These are phyloP conservation scores for Dothideomycetidae sp. DNA, from an alignment of 2,329 filamentous ascomycete species.

Conservation along the genomic window DNA sequence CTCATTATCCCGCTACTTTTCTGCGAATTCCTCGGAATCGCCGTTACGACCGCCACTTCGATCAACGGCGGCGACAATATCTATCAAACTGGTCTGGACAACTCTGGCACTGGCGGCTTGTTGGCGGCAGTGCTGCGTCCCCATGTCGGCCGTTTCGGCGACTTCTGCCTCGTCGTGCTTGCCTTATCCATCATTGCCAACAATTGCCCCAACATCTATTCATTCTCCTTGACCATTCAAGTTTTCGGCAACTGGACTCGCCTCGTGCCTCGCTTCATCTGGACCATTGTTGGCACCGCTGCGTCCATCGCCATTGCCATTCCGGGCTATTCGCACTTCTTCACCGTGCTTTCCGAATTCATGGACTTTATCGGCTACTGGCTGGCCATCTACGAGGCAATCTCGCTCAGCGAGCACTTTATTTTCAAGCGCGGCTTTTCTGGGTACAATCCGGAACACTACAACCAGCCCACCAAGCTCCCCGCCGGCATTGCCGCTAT, in stretches of 20 bases:
- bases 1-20: constrained; percentile 59
- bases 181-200: constrained; percentile 32
- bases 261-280: constrained; percentile 52
- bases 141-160: constrained; percentile 51
- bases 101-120: constrained; percentile 50
- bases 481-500: constrained; percentile 51
- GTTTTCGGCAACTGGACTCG: constrained; percentile 46
- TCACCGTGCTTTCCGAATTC: constrained; percentile 52
- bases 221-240: constrained; percentile 50
- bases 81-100: constrained; percentile 41
- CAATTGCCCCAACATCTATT: constrained; percentile 44
- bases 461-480: constrained; percentile 42
- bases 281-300: constrained; percentile 47
- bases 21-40: constrained; percentile 58
- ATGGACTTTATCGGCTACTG: constrained; percentile 52
- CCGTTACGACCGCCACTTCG: constrained; percentile 50
- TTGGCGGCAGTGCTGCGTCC: constrained; percentile 50
- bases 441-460: constrained; percentile 46
- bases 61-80: constrained; percentile 39
- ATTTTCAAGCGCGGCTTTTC: constrained; percentile 48
- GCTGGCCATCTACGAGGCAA: constrained; percentile 58
- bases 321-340: constrained; percentile 53
- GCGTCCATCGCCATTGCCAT: constrained; percentile 57
- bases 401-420: constrained; percentile 53
- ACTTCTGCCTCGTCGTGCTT: constrained; percentile 46